Evolutionary conservation across 2,329 filamentous ascomycete species (phyloP), one percentile per base, ranked within the genome.

Genomic region (Bipolaris sorokiniana): DNA sequence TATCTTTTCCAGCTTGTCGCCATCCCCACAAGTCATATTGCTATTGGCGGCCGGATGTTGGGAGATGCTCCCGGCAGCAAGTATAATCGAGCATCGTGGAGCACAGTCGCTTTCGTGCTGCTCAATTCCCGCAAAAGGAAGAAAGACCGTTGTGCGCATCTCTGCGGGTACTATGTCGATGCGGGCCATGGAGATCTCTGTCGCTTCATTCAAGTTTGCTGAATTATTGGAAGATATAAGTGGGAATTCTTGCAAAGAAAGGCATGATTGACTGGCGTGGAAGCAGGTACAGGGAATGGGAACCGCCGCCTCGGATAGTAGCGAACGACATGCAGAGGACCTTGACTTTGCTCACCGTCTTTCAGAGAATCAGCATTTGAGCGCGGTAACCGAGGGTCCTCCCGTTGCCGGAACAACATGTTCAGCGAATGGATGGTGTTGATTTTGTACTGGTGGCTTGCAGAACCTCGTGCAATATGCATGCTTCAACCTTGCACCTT

Each of bases 1-100:
- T 51, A 46, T 5, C 38, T 48, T 38, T 36, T 50, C 10, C 38
- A 31, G 38, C 41, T 34, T 51, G 37, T 50, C 28, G 48, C 48
- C 26, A 51, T 28, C 34, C 28, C 37, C 48, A 38, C 47, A 51
- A 53, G 52, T 48, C 22, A 48, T 37, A 40, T 49, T 34, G 20
- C 28, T 15, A 51, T 49, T 26, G 34, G 45, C 22, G 49, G 44
- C 49, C 49, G 45, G 52, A 61, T 47, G 61, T 65, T 52, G 51
- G 58, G 57, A 53, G 48, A 57, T 62, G 46, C 50, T 63, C 57
- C 61, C 65, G 62, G 64, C 65, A 65, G 54, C 62, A 66, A 58
- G 47, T 45, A 50, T 11, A 16, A 48, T 45, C 31, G 36, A 28
- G n/a, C 20, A 38, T 48, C 37, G 34, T 28, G 20, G 38, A 50